Evolutionary conservation across 176 grass and related monocot species (phyloP).

Genomic region (Phragmites australis): DNA sequence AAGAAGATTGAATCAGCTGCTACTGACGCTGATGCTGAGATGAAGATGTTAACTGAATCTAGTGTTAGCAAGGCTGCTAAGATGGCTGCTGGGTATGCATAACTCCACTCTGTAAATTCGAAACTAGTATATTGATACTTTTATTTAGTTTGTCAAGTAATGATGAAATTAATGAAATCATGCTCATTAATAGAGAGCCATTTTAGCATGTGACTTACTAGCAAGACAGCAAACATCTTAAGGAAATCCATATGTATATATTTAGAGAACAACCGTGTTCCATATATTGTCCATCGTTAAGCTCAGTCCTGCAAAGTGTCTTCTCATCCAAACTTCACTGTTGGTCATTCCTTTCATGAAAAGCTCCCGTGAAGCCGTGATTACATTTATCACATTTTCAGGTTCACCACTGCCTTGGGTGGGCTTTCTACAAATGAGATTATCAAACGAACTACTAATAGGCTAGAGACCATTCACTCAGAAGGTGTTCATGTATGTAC

Average conservation of each 20-base stretch:
- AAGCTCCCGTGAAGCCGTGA: neutral
- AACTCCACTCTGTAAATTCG: constrained; percentile 17
- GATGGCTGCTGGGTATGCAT: constrained; percentile 86
- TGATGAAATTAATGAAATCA: constrained; percentile 14
- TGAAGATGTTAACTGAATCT: constrained; percentile 79
- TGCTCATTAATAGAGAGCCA: constrained; percentile 1
- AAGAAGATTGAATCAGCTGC: constrained; percentile 72
- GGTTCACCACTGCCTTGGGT: constrained; percentile 71
- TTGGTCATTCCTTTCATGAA: neutral
- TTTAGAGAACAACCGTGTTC: constrained; percentile 1
- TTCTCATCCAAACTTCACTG: constrained; percentile 2
- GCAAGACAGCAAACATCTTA: neutral
- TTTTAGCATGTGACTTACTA: constrained; percentile 2
- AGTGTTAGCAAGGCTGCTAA: constrained; percentile 96
- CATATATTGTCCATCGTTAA: neutral
- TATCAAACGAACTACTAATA: constrained; percentile 81
- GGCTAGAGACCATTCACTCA: constrained; percentile 89
- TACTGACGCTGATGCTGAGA: constrained; percentile 71
- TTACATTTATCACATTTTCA: constrained; percentile 37
- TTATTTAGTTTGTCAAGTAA: constrained; percentile 28
- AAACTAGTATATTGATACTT: constrained; percentile 11
- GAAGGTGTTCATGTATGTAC: constrained; percentile 92
- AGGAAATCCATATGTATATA: constrained; percentile 4
- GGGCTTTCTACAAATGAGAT: constrained; percentile 89
- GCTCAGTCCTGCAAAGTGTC: neutral